These are phyloP conservation scores for Mimosa bimucronata DNA, from an alignment of 306 rosid species.

Conservation along the genomic window DNA sequence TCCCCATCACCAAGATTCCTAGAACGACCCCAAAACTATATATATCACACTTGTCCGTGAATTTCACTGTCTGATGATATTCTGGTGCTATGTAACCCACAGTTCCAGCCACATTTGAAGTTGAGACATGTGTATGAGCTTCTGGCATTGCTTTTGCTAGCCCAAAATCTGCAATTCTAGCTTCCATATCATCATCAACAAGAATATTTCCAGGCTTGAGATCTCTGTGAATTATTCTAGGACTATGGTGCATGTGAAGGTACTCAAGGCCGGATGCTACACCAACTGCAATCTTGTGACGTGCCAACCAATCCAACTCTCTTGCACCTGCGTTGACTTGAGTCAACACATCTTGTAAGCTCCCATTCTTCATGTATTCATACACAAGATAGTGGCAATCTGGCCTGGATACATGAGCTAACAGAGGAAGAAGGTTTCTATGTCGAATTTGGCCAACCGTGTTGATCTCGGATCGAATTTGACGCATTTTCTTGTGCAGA, in stretches of 20 bases:
- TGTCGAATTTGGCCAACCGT: slow-evolving; percentile 91
- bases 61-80: slow-evolving; percentile 82
- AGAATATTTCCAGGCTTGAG: slow-evolving; percentile 82
- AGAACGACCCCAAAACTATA: slow-evolving; percentile 86
- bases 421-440: slow-evolving; percentile 74
- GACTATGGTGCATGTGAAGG: slow-evolving; percentile 70
- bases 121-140: slow-evolving; percentile 65
- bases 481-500: slow-evolving; percentile 81
- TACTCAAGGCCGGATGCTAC: slow-evolving; percentile 86
- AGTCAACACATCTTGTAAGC: slow-evolving; percentile 62
- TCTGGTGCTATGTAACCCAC: slow-evolving; percentile 92
- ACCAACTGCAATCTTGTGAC: slow-evolving; percentile 76
- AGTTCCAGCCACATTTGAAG: slow-evolving; percentile 81
- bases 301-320: slow-evolving; percentile 67
- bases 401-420: slow-evolving; percentile 80
- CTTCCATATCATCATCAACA: slow-evolving; percentile 90
- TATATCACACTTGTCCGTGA: slow-evolving; percentile 91
- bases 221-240: slow-evolving; percentile 83
- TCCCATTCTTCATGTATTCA: slow-evolving; percentile 93
- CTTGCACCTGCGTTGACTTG: slow-evolving; percentile 42
- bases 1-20: slow-evolving; percentile 81
- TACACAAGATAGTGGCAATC: slow-evolving; percentile 85
- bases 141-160: slow-evolving; percentile 88
- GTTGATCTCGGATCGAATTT: slow-evolving; percentile 76
- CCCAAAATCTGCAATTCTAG: slow-evolving; percentile 94